Percentiles rank a stretch among this genome's conserved stretches.
Conservation (phyloP, 176 grass and related monocot genomes). For the Phragmites australis region DNA sequence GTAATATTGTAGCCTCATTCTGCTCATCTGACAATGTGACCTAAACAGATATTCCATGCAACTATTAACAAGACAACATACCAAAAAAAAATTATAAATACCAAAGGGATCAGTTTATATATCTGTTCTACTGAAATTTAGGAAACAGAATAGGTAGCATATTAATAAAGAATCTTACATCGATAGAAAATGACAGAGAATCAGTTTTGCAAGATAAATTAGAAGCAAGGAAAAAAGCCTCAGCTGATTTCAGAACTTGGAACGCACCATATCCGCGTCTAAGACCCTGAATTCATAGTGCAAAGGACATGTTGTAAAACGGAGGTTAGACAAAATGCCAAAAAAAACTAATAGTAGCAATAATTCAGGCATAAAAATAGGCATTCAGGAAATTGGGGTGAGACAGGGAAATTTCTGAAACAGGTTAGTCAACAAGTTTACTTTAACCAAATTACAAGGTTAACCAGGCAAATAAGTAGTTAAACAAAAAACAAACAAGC, state of each 20-base stretch:
- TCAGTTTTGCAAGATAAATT: conserved; percentile 74
- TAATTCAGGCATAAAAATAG: conserved; percentile 11
- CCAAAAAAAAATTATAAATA: not conserved
- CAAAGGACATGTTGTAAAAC: not conserved
- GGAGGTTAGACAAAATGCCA: conserved; percentile 7
- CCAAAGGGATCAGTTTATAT: not conserved
- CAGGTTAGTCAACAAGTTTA: not conserved
- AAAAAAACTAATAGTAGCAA: not conserved
- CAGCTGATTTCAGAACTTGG: conserved; percentile 77
- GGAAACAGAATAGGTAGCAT: not conserved
- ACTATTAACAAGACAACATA: conserved; percentile 1
- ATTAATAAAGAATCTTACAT: conserved; percentile 59
- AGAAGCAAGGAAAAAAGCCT: conserved; percentile 63
- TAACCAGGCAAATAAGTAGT: not conserved
- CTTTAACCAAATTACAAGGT: not conserved
- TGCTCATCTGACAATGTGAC: conserved; percentile 73
- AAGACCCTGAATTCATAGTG: conserved; percentile 63
- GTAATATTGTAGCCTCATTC: conserved; percentile 21
- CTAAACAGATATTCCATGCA: conserved; percentile 43
- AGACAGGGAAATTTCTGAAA: not conserved
- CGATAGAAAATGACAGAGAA: conserved; percentile 56
- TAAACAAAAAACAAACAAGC: not conserved
- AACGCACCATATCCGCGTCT: conserved; percentile 59
- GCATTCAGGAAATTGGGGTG: not conserved
- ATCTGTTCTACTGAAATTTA: not conserved